Conservation (phyloP, 345 rosid genomes). For the Pistacia vera region DNA sequence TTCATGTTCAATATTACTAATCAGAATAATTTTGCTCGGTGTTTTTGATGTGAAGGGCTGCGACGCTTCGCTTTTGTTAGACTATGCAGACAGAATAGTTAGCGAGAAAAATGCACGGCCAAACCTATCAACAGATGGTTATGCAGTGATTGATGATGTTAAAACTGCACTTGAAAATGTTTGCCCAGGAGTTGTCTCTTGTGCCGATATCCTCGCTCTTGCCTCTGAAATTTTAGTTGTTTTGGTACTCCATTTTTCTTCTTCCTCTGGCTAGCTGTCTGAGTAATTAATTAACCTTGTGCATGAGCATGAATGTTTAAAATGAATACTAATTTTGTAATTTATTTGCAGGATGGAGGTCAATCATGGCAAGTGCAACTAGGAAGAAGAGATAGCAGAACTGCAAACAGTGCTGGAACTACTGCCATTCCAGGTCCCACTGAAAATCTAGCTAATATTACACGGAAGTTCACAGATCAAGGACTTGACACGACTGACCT, state of each 20-base stretch:
- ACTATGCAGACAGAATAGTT: constrained; percentile 23
- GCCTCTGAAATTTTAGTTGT: constrained; percentile 48
- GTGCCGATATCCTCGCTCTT: constrained; percentile 60
- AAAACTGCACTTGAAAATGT: constrained; percentile 55
- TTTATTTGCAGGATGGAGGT: constrained; percentile 32
- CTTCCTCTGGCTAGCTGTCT: neutral
- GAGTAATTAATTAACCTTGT: no score
- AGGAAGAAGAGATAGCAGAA: constrained; percentile 34
- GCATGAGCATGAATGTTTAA: no score
- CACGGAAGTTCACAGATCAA: neutral
- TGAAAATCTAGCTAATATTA: neutral
- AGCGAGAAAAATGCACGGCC: constrained; percentile 41
- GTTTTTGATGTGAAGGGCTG: constrained; percentile 40
- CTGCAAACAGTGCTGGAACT: neutral
- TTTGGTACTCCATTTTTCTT: constrained; percentile 27
- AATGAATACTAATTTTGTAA: no score
- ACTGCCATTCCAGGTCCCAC: neutral
- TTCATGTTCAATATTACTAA: no score
- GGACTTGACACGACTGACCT: constrained; percentile 16
- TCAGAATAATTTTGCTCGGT: no score
- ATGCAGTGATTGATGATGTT: constrained; percentile 43
- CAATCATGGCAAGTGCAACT: constrained; percentile 33
- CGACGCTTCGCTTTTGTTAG: constrained; percentile 57
- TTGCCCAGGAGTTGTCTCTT: constrained; percentile 61
- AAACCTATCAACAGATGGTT: constrained; percentile 38